Conservation (phyloP, 345 rosid genomes). For the Turnera subulata region DNA sequence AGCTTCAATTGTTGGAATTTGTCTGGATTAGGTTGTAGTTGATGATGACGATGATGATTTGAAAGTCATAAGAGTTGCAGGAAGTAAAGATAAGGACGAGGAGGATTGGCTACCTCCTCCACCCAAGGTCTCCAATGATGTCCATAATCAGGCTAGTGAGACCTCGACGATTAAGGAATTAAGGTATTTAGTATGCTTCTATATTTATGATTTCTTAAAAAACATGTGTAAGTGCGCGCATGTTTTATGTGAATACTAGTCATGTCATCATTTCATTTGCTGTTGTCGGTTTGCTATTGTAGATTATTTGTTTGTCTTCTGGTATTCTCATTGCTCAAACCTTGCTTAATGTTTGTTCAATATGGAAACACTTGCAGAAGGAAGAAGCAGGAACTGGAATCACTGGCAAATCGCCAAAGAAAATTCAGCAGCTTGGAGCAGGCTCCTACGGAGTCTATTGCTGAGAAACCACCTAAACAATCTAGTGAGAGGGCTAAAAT, state of each 20-base stretch:
- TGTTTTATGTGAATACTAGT: neutral
- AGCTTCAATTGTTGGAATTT: neutral
- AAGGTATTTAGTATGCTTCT: constrained; percentile 42
- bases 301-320: constrained; percentile 1
- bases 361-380: constrained; percentile 52
- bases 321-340: neutral
- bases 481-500: constrained; percentile 55
- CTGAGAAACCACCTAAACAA: constrained; percentile 31
- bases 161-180: constrained; percentile 57
- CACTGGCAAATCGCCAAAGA: constrained; percentile 40
- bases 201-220: too few relatives aligned
- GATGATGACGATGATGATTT: constrained; percentile 34
- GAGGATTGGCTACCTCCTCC: constrained; percentile 83
- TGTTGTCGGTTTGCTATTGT: neutral
- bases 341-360: neutral
- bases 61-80: constrained; percentile 29
- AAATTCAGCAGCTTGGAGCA: constrained; percentile 28
- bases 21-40: constrained; percentile 1
- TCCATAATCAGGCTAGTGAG: constrained; percentile 32
- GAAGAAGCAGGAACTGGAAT: constrained; percentile 67
- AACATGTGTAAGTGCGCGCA: too few relatives aligned
- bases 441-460: constrained; percentile 28
- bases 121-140: constrained; percentile 34
- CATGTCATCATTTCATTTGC: neutral
- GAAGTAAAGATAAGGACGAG: constrained; percentile 27